Evolutionary conservation across 805 yeast species (phyloP).

Genomic region (Starmerella scarabaei): DNA sequence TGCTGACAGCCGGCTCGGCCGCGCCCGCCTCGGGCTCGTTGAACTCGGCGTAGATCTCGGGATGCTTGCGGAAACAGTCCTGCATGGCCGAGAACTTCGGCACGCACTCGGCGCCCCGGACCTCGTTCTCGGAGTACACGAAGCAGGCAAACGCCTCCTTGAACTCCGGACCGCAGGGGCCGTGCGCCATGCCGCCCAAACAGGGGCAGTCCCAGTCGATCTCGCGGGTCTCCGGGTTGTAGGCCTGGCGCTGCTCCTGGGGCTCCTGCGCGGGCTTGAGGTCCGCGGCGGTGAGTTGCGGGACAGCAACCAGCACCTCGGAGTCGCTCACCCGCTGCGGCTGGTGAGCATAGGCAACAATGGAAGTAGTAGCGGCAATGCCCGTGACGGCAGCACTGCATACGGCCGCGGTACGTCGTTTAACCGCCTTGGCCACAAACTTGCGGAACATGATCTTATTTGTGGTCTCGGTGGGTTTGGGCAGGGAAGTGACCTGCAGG

Average conservation of each 20-base stretch:
- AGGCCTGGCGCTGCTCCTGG: slow-evolving; percentile 31
- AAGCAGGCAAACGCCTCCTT: slow-evolving; percentile 91
- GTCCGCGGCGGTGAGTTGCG: slow-evolving; percentile 5
- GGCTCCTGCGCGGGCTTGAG: neutral
- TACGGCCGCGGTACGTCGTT: neutral
- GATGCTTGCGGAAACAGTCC: slow-evolving; percentile 80
- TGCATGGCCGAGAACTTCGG: slow-evolving; percentile 87
- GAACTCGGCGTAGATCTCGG: slow-evolving; percentile 84
- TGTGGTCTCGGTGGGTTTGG: no score
- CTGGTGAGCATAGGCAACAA: slow-evolving; percentile 6
- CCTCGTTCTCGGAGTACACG: slow-evolving; percentile 84
- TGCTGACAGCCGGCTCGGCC: neutral
- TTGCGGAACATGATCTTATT: neutral
- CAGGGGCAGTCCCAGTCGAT: slow-evolving; percentile 99
- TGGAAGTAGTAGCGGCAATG: slow-evolving; percentile 1
- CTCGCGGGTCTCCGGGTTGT: slow-evolving; percentile 93
- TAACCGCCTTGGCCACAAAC: neutral
- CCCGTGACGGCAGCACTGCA: slow-evolving; percentile 1
- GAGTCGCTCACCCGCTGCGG: neutral
- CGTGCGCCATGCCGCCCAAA: slow-evolving; percentile 96
- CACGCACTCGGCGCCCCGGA: slow-evolving; percentile 92
- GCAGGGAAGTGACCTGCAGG: no score
- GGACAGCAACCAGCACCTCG: slow-evolving; percentile 5
- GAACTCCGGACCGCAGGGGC: slow-evolving; percentile 96
- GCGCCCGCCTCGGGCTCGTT: slow-evolving; percentile 33